Evolutionary conservation across 768 basidiomycete genomes (phyloP), one percentile per base, ranked within the genome.

Genomic region (Termitomyces sp.): DNA sequence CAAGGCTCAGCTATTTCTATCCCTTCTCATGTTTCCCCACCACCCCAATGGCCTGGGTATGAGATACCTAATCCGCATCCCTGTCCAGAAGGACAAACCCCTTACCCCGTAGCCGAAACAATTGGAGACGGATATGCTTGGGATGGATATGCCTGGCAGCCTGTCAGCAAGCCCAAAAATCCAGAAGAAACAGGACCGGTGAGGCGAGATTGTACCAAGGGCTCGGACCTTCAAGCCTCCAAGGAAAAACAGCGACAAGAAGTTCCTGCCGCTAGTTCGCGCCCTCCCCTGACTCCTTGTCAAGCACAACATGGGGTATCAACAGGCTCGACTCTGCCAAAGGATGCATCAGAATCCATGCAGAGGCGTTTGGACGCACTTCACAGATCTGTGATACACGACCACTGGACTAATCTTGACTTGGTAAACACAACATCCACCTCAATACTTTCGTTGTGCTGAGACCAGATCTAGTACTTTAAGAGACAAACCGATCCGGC

Each of bases 321-420:
- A 28, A 28, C 55, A 1, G 18, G 22, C 56, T 31, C 39, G 31
- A 33, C 49, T 34, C 16, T 1, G 29, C 22, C 18, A 8, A 34
- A 39, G 13, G 49, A 41, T 24, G 6, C 39, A 24, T 4, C 5
- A 15, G 41, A 49, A 28, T 18, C 29, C 9, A 18, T 48, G 22
- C 56, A 34, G 9, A 42, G n/a, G 18, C 48, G 31, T 26, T n/a
- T 49, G 29, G 34, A 56, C 15, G 42, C 29, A 31, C 49, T 57
- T 33, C 29, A 42, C 2, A 16, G 6, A 31, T 37, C 39, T 7
- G 50, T 57, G 9, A 44, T 57, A 44, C 31, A 22, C 3, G 16
- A 46, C 7, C 50, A 57, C 8, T 57, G 49, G 49, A 20, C 42
- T 7, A 45, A 52, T 28, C 56, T 57, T 52, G 56, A 57, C 33